Base-by-base conservation (phyloP, 139 green algal species). In the Chlorella vulgaris region DNA sequence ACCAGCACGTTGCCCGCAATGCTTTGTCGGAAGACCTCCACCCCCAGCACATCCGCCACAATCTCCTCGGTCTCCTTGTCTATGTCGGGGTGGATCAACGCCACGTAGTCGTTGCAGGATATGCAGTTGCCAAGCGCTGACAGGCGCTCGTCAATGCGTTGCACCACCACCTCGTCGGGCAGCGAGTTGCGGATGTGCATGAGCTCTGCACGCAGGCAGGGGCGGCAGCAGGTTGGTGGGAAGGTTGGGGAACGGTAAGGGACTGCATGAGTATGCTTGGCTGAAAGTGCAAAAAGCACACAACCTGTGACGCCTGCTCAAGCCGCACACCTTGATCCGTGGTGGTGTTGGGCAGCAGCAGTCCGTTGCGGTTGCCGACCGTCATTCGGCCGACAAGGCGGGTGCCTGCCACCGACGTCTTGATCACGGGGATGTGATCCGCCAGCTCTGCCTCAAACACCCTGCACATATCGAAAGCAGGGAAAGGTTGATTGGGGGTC, bases 1-100 rank as follows among this genome's bases (percentile, higher is more conserved):
- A 98, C 94, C 21, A 99, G 86, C 42, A 95, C 89, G 82, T 99
- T 98, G 63, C 91, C 91, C 0, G 96, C 97, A 24, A 99, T 91
- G 2, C 91, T 97, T 75, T 99, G 95, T n/a, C 96, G 90, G 88
- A 99, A 99, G 19, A 99, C 97, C 90, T 99, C 97, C 68, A 99
- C 95, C 24, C 97, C 97, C 77, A 99, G 88, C 81, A 99, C 95
- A 89, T 99, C 97, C 21, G 93, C 88, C 60, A 97, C 83, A 33
- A 98, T 89, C 65, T 98, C 94, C 86, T 98, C 95, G 15, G 95
- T 98, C 78, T 98, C 95, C 83, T 85, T 91, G 86, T 99, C 97
- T 13, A 99, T 89, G 89, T 99, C 97, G 0, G 96, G 95, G 85
- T 99, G 97, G 33, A 99, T 94, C 50, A 99, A 85, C 24, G 95